Evolutionary conservation across 176 grass and related monocot species (phyloP), one percentile per base, ranked within the genome.

Genomic region (Eremochloa ophiuroides): DNA sequence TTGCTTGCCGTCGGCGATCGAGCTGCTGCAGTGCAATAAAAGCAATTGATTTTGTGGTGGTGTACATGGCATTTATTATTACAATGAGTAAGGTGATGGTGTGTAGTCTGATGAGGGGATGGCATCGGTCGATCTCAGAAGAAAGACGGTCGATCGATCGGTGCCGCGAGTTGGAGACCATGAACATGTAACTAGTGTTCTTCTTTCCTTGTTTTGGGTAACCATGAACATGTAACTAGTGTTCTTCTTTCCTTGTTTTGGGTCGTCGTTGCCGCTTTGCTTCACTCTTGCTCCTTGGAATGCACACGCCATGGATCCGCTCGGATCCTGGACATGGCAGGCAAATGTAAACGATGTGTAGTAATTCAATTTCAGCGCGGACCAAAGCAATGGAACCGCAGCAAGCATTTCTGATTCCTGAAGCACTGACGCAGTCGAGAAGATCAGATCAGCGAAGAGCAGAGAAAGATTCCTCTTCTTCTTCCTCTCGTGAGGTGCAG

Each of bases 11-110:
- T 78, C 44, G 66, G 22, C 18, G 48, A 8, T 51, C 50, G 50
- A 55, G 50, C 53, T 58, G 80, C 37, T 28, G 62, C 76, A 90
- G 86, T 86, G 86, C n/a, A n/a, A n/a, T n/a, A n/a, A n/a, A 90
- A 60, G 43, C 35, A 40, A 79, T 62, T 71, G 4, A 16, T 73
- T 66, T 58, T 74, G 46, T 39, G 74, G 46, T 31, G 74, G 66
- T 74, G 44, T 31, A 33, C 62, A 44, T 33, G 58, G 38, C 4
- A n/a, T n/a, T n/a, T n/a, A n/a, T n/a, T n/a, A n/a, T n/a, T n/a
- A n/a, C n/a, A n/a, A n/a, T n/a, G n/a, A n/a, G n/a, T n/a, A n/a
- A n/a, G n/a, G 53, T 25, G 3, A 62, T 29, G 1, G n/a, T 74
- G 60, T 74, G 75, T 39, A 40, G n/a, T n/a, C n/a, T n/a, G n/a